Percentiles rank a stretch among this genome's conserved stretches.
phyloP scores from a whole-genome alignment of 306 rosid species.

The barrel medic (Medicago truncatula) region MtrunA17r5.0-ANR NC_053047.1:4449501-4450000 shows the following conservation, averaged over 20 bases:
- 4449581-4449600: constrained; percentile 9
- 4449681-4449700: not conserved
- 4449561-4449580: not conserved
- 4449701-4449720: constrained; percentile 16
- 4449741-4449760: not conserved
- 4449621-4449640: not conserved
- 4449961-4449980: no score
- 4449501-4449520: constrained; percentile 25
- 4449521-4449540: constrained; percentile 24
- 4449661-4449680: constrained; percentile 24
- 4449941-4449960: no score
- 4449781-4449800: constrained; percentile 37
- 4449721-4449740: not conserved
- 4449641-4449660: constrained; percentile 25
- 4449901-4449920: constrained; percentile 52
- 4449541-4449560: constrained; percentile 18
- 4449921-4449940: constrained; percentile 34
- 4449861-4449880: constrained; percentile 39
- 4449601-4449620: constrained; percentile 29
- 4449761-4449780: constrained; percentile 15
- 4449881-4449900: constrained; percentile 34
- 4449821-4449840: constrained; percentile 38
- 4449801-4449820: constrained; percentile 43
- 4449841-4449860: constrained; percentile 35
- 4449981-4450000: no score